Conservation (phyloP, 2,329 filamentous ascomycete genomes). For the Rutstroemia sp. region DNA sequence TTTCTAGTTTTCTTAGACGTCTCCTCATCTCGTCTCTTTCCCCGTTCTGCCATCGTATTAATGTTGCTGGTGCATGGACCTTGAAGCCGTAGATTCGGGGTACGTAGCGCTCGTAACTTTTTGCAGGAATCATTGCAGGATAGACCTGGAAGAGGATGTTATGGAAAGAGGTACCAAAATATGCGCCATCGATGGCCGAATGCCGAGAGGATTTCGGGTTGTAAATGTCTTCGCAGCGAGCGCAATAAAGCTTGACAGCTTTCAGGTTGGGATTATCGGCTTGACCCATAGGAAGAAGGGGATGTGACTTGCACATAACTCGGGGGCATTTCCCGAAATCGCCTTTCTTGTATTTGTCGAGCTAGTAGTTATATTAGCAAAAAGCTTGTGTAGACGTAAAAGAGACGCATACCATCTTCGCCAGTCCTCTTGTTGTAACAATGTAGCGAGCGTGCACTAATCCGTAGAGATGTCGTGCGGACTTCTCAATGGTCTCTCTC, state of each 20-base stretch:
- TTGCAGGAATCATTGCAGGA: conserved; percentile 78
- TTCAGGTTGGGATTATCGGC: conserved; percentile 82
- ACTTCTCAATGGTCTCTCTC: conserved; percentile 96
- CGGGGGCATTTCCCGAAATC: conserved; percentile 98
- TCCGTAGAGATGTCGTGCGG: conserved; percentile 89
- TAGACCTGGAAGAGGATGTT: conserved; percentile 99
- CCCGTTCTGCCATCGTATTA: conserved; percentile 84
- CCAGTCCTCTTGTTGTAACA: conserved; percentile 85
- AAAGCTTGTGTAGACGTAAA: conserved; percentile 13
- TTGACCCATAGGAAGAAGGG: conserved; percentile 89
- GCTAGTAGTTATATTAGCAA: conserved; percentile 41
- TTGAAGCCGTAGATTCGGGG: conserved; percentile 93
- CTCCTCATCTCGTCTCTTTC: conserved; percentile 77
- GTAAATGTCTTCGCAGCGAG: conserved; percentile 95
- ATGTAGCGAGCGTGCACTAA: conserved; percentile 95
- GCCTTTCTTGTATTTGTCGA: conserved; percentile 97
- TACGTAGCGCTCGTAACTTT: conserved; percentile 78
- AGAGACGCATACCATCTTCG: conserved; percentile 74
- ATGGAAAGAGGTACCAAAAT: conserved; percentile 97
- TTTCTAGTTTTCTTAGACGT: conserved; percentile 60
- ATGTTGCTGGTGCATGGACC: conserved; percentile 80
- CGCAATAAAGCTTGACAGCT: conserved; percentile 94
- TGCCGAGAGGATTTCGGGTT: conserved; percentile 97
- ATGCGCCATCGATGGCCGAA: conserved; percentile 90
- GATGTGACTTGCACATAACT: conserved; percentile 89